Conservation (phyloP, 371 early-diverging fungal species). For the Mucor mucedo region DNA sequence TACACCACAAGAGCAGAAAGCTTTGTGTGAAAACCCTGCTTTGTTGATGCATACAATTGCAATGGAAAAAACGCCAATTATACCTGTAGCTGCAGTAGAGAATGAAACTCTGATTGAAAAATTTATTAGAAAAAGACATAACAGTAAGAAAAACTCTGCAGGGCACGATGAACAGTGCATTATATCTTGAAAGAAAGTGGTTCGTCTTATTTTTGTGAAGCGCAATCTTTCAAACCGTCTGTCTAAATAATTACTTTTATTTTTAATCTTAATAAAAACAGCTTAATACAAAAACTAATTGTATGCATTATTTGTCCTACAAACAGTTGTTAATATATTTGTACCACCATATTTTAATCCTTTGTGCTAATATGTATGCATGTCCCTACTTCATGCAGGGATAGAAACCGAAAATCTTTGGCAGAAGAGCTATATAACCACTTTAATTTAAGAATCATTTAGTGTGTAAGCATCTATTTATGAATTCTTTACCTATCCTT, state of each 20-base stretch:
- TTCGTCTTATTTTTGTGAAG: no score
- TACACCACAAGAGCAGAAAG: conserved; percentile 41
- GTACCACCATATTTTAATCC: no score
- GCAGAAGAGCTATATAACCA: no score
- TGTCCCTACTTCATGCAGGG: not conserved
- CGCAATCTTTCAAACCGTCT: no score
- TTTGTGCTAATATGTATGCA: not conserved
- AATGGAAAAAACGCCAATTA: not conserved
- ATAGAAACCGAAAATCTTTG: not conserved
- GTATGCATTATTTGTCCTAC: no score
- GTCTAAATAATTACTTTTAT: no score
- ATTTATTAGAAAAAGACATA: not conserved
- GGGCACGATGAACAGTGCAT: not conserved
- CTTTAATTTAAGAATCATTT: no score
- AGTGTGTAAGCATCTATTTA: no score
- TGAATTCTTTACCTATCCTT: no score
- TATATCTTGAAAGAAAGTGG: not conserved
- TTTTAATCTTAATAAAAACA: no score
- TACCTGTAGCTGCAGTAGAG: not conserved
- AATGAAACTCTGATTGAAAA: not conserved
- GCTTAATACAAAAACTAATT: no score
- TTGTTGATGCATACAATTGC: conserved; percentile 17
- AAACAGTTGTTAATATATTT: no score
- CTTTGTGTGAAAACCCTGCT: conserved; percentile 41
- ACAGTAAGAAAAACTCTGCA: not conserved